phyloP scores from a whole-genome alignment of 2,329 filamentous ascomycete species.

The Colletotrichum cereale region DNA sequence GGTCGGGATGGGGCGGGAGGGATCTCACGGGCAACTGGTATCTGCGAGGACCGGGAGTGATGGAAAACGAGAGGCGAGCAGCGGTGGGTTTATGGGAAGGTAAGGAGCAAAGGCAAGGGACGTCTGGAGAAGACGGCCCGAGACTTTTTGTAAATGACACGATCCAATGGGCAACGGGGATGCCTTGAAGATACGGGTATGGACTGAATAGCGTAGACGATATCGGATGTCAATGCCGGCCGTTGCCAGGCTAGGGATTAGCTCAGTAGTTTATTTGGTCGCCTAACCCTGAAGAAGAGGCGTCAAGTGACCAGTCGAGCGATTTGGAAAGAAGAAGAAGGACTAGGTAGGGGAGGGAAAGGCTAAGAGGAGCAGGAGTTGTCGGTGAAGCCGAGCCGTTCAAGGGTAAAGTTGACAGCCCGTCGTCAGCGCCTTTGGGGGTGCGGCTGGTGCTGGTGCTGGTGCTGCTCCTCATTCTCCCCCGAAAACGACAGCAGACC shows the following conservation, averaged over 20 bases:
- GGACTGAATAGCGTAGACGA: neutral
- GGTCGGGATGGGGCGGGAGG: neutral
- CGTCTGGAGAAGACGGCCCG: neutral
- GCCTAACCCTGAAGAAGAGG: neutral
- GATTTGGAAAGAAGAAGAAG: neutral
- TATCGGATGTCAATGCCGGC: slow-evolving; percentile 20
- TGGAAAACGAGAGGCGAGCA: neutral
- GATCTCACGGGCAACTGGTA: neutral
- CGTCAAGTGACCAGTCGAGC: slow-evolving; percentile 15
- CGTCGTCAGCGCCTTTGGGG: neutral
- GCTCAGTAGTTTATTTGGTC: neutral
- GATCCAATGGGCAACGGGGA: slow-evolving; percentile 4
- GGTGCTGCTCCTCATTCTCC: neutral
- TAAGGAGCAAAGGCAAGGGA: slow-evolving; percentile 6
- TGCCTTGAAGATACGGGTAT: neutral
- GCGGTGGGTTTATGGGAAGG: neutral
- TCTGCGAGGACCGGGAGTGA: neutral
- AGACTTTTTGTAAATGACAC: slow-evolving; percentile 30
- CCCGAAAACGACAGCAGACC: slow-evolving; percentile 3
- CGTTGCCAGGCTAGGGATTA: slow-evolving; percentile 3
- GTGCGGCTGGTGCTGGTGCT: neutral
- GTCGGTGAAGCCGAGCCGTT: slow-evolving; percentile 11
- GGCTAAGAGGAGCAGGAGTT: neutral
- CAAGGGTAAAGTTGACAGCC: slow-evolving; percentile 7
- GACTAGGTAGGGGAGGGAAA: neutral